Base-by-base conservation (phyloP, 257 asterid genomes). In the Nicotiana tomentosiformis region DNA sequence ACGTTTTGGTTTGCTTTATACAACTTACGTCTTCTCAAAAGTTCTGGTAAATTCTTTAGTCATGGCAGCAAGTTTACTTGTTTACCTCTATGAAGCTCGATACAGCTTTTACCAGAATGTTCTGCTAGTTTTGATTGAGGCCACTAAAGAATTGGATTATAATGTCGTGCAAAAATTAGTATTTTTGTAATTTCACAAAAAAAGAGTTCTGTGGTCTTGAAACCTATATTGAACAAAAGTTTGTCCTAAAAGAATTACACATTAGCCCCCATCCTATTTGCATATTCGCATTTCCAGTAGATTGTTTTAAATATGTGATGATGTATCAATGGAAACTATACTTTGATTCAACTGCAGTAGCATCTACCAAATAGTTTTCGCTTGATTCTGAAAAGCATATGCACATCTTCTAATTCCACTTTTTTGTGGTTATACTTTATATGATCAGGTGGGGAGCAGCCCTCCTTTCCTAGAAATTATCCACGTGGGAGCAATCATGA, bases 371-470 rank as follows among this genome's bases (percentile, higher is more conserved):
- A 15, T 74, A 74, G 51, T 43, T 43, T 49, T 74, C 15, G 2
- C 64, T 74, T 74, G 80, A 43, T 72, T 72, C 23, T 70, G 58
- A 43, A 10, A 26, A 32, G n/a, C 62, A 26, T 20, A 46, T 14
- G 7, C 23, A 64, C 30, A 23, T 37, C 76, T n/a, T 12, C 26
- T 26, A 20, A 18, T 80, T 43, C 51, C 4, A 7, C 16, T 80
- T 64, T 53, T 15, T 20, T 15, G 77, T 80, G 26, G 10, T 51
- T 18, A 80, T 80, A 49, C 26, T 60, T 80, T 67, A 16, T 66
- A 64, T 64, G 23, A 46, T 23, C 53, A 91, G 94, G 90, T 43
- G 90, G 88, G 18, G 93, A 93, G 82, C 91, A 53, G 20, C 92
- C 84, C 10, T 61, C 51, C 35, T 74, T 39, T 77, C 87, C 49